Evolutionary conservation across 192 early-diverging fungal species (phyloP).

Genomic region (Hyaloraphidium curvatum): DNA sequence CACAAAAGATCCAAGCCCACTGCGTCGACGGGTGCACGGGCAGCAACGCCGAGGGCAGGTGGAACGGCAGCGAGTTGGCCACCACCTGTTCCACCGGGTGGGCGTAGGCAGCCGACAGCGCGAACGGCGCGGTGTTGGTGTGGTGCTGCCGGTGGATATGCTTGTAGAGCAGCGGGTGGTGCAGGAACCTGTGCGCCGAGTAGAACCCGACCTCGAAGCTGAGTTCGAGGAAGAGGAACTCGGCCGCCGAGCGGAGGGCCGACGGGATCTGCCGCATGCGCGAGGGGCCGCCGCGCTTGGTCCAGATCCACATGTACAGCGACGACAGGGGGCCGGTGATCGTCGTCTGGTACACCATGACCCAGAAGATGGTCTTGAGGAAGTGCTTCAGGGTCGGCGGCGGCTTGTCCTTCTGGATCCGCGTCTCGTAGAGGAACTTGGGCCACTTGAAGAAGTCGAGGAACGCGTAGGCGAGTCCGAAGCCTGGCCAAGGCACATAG

Average conservation of each 20-base stretch:
- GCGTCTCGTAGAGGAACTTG: not conserved
- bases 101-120: not conserved
- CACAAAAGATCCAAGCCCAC: too few relatives aligned
- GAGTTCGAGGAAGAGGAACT: not conserved
- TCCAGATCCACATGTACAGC: not conserved
- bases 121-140: constrained; percentile 69
- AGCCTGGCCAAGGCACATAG: not conserved
- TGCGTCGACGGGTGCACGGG: not conserved
- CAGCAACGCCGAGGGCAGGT: not conserved
- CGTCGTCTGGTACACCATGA: not conserved
- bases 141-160: constrained; percentile 88
- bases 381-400: not conserved
- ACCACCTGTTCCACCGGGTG: not conserved
- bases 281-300: not conserved
- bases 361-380: not conserved
- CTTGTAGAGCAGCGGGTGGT: constrained; percentile 75
- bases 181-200: constrained; percentile 72
- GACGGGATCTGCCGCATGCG: too few relatives aligned
- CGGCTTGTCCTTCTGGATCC: not conserved
- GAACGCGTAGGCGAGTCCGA: not conserved
- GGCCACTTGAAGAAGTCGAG: not conserved
- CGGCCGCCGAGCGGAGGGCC: not conserved
- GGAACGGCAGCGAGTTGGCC: not conserved
- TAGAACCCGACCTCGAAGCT: constrained; percentile 20
- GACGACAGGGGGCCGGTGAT: not conserved